Evolutionary conservation across 176 grass and related monocot species (phyloP), one percentile per base, ranked within the genome.

Genomic region (Dendrocalamus sinicus): DNA sequence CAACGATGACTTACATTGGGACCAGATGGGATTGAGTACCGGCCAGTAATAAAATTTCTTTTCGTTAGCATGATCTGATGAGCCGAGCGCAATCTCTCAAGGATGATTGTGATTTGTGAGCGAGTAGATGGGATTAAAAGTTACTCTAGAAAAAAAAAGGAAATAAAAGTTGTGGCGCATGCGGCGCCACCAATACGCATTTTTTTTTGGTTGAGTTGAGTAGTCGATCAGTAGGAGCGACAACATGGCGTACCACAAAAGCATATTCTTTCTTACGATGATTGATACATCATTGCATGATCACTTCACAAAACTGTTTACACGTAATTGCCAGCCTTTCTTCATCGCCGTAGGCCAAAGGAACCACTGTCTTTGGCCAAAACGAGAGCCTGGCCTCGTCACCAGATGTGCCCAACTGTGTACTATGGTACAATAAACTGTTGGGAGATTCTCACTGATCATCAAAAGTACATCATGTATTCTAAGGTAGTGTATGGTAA

Each of bases 241-340:
- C 43, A 30, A 4, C 72, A 86, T 71, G 45, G 72, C 41, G 46
- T 82, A 76, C 54, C 35, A 51, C 28, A 47, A 87, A 55, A 50
- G 66, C 84, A 78, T 77, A 82, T 90, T 86, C 13, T 28, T 47
- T 26, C 5, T 50, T 57, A 50, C 1, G 47, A 86, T 83, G 73
- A 87, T 83, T 86, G 74, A 30, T 51, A 50, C 1, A 86, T 87
- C 67, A 83, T 90, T 73, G 64, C 69, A 14, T 47, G 67, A 69
- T 50, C 75, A 79, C 39, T 44, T 73, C 26, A 26, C 58, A 72
- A 75, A 24, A 73, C 73, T 78, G 32, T 86, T 78, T 83, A 86
- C 13, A 82, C 28, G 47, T 71, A 70, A 30, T 60, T 37, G 22
- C 47, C 61, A 58, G 14, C 11, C 54, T 57, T 85, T 69, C 53